Conservation (phyloP, 208 protist species). For the Tritrichomonas foetus region DNA sequence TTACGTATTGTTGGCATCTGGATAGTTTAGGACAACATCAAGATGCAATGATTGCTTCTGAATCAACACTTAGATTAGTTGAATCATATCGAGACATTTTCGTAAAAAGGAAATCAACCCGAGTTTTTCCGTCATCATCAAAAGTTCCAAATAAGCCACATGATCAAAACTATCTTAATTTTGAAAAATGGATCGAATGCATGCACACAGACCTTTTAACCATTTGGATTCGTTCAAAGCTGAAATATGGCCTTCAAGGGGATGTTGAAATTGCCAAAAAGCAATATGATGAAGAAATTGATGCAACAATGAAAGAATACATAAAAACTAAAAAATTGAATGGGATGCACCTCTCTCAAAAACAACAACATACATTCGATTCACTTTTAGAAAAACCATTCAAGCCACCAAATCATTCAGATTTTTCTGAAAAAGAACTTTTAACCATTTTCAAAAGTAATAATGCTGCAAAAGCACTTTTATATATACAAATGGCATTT, state of each 20-base stretch:
- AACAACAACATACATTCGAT: conserved; percentile 25
- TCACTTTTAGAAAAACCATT: neutral
- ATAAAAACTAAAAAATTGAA: neutral
- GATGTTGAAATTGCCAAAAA: neutral
- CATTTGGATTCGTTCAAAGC: neutral
- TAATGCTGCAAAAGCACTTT: neutral
- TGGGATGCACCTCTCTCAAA: neutral
- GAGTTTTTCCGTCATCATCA: neutral
- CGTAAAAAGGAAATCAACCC: neutral
- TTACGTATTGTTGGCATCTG: neutral
- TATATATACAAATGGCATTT: conserved; percentile 29
- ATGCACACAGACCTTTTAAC: neutral
- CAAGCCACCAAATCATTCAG: neutral
- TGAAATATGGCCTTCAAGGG: neutral
- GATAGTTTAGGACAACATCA: neutral
- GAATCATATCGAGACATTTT: neutral
- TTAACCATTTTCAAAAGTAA: neutral
- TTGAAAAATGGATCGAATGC: conserved; percentile 11
- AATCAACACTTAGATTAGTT: neutral
- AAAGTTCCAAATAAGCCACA: neutral
- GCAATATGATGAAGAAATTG: neutral
- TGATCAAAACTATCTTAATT: neutral
- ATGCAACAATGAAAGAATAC: neutral
- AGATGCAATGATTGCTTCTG: neutral
- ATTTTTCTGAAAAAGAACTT: neutral